A percentile compares a stretch with the other conserved stretches of the same genome.
These are phyloP conservation scores for Amaranthus tricolor DNA, from an alignment of 179 eudicot species.

Conservation along the genomic window DNA sequence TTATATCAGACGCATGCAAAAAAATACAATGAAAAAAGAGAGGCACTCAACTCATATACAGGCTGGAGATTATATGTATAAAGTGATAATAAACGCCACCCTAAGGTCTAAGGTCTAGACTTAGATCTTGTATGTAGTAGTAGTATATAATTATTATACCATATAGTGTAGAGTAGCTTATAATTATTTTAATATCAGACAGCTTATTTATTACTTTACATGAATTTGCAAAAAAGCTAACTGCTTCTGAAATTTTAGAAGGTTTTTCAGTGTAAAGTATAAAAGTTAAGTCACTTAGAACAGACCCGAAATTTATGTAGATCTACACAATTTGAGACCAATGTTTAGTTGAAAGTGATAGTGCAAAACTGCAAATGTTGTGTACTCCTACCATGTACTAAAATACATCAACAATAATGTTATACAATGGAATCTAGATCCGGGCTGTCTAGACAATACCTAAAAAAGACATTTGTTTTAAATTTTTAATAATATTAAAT, in stretches of 20 bases:
- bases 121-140: neutral
- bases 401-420: too few species aligned
- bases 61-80: constrained; percentile 12
- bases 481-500: too few species aligned
- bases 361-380: constrained; percentile 8
- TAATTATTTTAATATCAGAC: neutral
- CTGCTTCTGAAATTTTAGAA: constrained; percentile 7
- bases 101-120: neutral
- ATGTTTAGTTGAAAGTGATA: constrained; percentile 4
- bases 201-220: neutral
- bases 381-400: neutral
- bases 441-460: too few species aligned
- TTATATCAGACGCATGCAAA: constrained; percentile 14
- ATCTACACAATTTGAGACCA: constrained; percentile 10
- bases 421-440: too few species aligned
- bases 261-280: neutral
- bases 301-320: constrained; percentile 6
- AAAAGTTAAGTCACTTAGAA: neutral
- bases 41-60: neutral
- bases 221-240: constrained; percentile 15
- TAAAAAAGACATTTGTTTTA: too few species aligned
- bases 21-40: neutral
- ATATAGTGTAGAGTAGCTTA: neutral
- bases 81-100: constrained; percentile 14
- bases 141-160: neutral